Evolutionary conservation across 129 eudicot genomes (phyloP).

Genomic region (Apium graveolens): DNA sequence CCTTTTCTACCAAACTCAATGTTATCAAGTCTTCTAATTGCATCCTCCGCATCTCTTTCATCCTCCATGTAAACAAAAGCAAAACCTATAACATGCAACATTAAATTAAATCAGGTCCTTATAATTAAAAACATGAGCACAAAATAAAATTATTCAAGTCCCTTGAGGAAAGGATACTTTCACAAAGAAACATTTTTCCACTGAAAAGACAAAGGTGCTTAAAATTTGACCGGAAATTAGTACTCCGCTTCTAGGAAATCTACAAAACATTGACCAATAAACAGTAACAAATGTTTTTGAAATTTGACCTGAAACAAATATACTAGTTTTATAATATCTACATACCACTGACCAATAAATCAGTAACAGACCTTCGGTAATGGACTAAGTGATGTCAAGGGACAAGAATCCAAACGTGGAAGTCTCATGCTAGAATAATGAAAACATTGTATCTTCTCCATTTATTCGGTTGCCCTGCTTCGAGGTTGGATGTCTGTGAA

Average conservation of each 20-base stretch:
- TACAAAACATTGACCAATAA: slow-evolving; percentile 27
- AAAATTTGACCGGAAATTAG: slow-evolving; percentile 25
- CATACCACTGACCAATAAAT: slow-evolving; percentile 28
- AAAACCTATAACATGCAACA: slow-evolving; percentile 41
- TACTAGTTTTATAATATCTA: slow-evolving; percentile 34
- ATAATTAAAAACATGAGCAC: not conserved
- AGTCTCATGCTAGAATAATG: slow-evolving; percentile 45
- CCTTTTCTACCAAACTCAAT: slow-evolving; percentile 92
- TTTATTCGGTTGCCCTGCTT: slow-evolving; percentile 46
- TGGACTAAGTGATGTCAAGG: slow-evolving; percentile 70
- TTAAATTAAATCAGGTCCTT: not conserved
- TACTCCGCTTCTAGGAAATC: slow-evolving; percentile 30
- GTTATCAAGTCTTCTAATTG: slow-evolving; percentile 79
- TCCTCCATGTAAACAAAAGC: slow-evolving; percentile 93
- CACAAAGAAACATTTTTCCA: slow-evolving; percentile 8
- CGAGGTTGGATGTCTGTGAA: slow-evolving; percentile 40
- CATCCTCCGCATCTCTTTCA: slow-evolving; percentile 97
- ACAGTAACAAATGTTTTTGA: slow-evolving; percentile 34
- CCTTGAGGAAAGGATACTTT: slow-evolving; percentile 17
- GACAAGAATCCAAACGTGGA: slow-evolving; percentile 65
- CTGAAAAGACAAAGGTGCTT: slow-evolving; percentile 17
- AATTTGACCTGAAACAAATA: slow-evolving; percentile 28
- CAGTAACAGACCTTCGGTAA: slow-evolving; percentile 74
- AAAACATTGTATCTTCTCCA: slow-evolving; percentile 34
- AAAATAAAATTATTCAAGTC: not conserved